Evolutionary conservation across 768 basidiomycete genomes (phyloP).

Genomic region (Xerocomus brunneocitrinus): DNA sequence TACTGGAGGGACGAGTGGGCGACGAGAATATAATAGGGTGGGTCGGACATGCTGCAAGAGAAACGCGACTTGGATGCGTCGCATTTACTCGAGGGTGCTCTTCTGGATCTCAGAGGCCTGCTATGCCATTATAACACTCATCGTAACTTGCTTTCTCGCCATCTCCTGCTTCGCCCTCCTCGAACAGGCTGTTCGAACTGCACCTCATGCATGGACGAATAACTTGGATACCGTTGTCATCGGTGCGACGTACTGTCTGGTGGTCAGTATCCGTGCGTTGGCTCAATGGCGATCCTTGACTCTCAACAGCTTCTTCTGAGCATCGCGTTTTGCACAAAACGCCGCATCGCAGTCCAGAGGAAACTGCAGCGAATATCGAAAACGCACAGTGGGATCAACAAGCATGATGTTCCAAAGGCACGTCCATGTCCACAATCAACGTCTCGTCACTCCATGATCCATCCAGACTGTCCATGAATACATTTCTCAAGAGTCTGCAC

Average conservation of each 20-base stretch:
- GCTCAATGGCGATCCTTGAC: not conserved
- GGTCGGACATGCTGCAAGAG: constrained; percentile 22
- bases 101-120: constrained; percentile 50
- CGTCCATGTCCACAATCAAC: not conserved
- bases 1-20: constrained; percentile 48
- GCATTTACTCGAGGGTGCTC: constrained; percentile 36
- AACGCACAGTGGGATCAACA: constrained; percentile 47
- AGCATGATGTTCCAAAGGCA: constrained; percentile 59
- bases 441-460: not conserved
- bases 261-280: constrained; percentile 45
- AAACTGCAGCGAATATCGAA: constrained; percentile 67
- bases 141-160: constrained; percentile 49
- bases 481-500: constrained; percentile 71
- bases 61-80: constrained; percentile 15
- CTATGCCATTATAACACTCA: constrained; percentile 50
- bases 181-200: constrained; percentile 67
- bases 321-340: constrained; percentile 59
- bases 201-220: constrained; percentile 50
- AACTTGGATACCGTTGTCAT: constrained; percentile 70
- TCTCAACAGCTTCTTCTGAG: constrained; percentile 48
- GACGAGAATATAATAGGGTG: constrained; percentile 67
- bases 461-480: constrained; percentile 59
- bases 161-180: constrained; percentile 63
- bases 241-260: constrained; percentile 62
- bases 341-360: constrained; percentile 60